A percentile compares a stretch with the other conserved stretches of the same genome.
Conservation (phyloP, 257 asterid genomes). For the Ilex asprella region DNA sequence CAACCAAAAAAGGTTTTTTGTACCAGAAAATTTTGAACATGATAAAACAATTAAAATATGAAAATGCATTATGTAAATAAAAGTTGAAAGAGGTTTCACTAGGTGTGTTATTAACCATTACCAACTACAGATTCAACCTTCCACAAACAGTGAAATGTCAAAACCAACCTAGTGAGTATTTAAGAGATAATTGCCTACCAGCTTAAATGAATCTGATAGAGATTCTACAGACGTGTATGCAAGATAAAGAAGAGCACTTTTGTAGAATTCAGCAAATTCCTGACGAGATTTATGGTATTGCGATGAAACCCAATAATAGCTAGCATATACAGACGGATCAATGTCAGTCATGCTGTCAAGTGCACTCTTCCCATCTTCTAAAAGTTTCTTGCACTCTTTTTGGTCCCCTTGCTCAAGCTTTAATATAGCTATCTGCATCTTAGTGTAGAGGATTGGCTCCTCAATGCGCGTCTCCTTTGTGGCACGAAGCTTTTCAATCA, state of each 20-base stretch:
- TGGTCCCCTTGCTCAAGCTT: slow-evolving; percentile 87
- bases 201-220: slow-evolving; percentile 80
- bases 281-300: slow-evolving; percentile 73
- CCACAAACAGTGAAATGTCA: background rate
- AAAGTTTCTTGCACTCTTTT: slow-evolving; percentile 79
- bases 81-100: no score
- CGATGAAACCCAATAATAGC: slow-evolving; percentile 89
- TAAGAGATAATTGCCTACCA: slow-evolving; percentile 40
- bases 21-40: no score
- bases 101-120: no score
- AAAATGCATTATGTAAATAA: no score
- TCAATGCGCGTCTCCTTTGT: slow-evolving; percentile 74
- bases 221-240: slow-evolving; percentile 94
- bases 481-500: slow-evolving; percentile 76
- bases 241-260: slow-evolving; percentile 84
- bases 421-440: slow-evolving; percentile 74
- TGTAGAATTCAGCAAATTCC: slow-evolving; percentile 93
- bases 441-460: slow-evolving; percentile 82
- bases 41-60: no score
- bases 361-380: slow-evolving; percentile 86
- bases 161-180: background rate
- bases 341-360: slow-evolving; percentile 96
- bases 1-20: no score
- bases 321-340: slow-evolving; percentile 95
- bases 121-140: no score